These are phyloP conservation scores for Arthroderma sp. DNA, from an alignment of 2,329 filamentous ascomycete species.

Conservation along the genomic window DNA sequence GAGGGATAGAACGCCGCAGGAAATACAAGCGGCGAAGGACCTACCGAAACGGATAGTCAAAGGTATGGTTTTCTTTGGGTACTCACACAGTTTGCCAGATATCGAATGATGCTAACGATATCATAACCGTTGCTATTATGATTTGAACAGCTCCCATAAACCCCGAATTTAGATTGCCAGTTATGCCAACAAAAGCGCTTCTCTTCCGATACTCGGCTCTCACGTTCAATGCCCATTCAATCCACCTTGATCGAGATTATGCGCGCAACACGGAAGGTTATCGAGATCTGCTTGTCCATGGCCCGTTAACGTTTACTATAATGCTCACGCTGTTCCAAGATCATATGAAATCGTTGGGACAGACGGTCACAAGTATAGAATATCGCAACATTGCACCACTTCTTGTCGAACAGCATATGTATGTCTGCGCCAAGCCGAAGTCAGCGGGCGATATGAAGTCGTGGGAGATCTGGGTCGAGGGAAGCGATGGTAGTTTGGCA, in stretches of 20 bases:
- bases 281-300: constrained; percentile 66
- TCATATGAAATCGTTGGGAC: constrained; percentile 32
- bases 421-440: constrained; percentile 50
- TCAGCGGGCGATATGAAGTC: constrained; percentile 28
- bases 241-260: constrained; percentile 69
- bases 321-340: constrained; percentile 55
- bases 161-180: constrained; percentile 44
- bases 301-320: constrained; percentile 65
- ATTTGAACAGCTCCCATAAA: constrained; percentile 30
- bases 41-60: constrained; percentile 20
- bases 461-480: constrained; percentile 56
- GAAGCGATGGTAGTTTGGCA: constrained; percentile 46
- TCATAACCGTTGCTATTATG: neutral
- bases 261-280: constrained; percentile 61
- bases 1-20: constrained; percentile 34
- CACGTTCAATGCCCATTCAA: constrained; percentile 81
- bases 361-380: constrained; percentile 44
- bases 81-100: constrained; percentile 47
- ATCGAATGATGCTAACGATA: constrained; percentile 19
- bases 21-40: constrained; percentile 15
- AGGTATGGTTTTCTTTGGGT: constrained; percentile 33
- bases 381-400: constrained; percentile 76
- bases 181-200: constrained; percentile 56
- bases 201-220: constrained; percentile 86
- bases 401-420: constrained; percentile 59